These are phyloP conservation scores for Mortierella sp. DNA, from an alignment of 371 early-diverging fungal genomes.

Conservation along the genomic window DNA sequence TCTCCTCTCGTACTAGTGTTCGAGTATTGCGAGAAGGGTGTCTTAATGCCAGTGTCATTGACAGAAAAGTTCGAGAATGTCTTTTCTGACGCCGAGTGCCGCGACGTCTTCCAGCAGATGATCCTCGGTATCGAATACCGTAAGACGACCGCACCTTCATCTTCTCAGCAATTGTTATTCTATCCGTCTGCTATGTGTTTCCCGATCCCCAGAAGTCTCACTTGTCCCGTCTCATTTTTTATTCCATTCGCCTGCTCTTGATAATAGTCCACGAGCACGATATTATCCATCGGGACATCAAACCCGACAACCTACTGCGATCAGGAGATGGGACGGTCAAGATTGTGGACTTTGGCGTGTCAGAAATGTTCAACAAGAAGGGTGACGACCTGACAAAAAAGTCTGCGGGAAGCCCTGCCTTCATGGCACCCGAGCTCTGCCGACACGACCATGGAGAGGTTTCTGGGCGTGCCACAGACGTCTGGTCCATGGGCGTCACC, in stretches of 20 bases:
- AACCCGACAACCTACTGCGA: constrained; percentile 98
- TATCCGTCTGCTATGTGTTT: background rate
- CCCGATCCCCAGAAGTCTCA: background rate
- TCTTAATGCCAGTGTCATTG: constrained; percentile 77
- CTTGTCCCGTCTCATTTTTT: background rate
- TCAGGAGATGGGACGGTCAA: constrained; percentile 89
- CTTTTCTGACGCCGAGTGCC: constrained; percentile 67
- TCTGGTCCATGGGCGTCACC: constrained; percentile 99
- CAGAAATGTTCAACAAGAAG: constrained; percentile 75
- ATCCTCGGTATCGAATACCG: constrained; percentile 96
- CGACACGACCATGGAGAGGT: constrained; percentile 64
- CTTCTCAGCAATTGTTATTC: background rate
- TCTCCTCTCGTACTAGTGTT: constrained; percentile 70
- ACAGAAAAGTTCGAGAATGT: constrained; percentile 43
- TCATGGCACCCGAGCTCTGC: constrained; percentile 80
- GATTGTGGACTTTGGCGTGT: constrained; percentile 99
- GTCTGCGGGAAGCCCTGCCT: constrained; percentile 93
- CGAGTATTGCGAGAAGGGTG: constrained; percentile 87
- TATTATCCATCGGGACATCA: constrained; percentile 95
- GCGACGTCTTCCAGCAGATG: constrained; percentile 86
- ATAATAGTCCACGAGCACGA: constrained; percentile 89
- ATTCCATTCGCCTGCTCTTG: background rate
- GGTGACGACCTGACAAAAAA: constrained; percentile 78
- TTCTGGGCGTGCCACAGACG: constrained; percentile 89
- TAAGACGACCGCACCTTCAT: constrained; percentile 55